Percentiles rank a stretch among this genome's conserved stretches.
These are phyloP conservation scores for Naganishia onofrii DNA, from an alignment of 768 basidiomycete species.

Conservation along the genomic window DNA sequence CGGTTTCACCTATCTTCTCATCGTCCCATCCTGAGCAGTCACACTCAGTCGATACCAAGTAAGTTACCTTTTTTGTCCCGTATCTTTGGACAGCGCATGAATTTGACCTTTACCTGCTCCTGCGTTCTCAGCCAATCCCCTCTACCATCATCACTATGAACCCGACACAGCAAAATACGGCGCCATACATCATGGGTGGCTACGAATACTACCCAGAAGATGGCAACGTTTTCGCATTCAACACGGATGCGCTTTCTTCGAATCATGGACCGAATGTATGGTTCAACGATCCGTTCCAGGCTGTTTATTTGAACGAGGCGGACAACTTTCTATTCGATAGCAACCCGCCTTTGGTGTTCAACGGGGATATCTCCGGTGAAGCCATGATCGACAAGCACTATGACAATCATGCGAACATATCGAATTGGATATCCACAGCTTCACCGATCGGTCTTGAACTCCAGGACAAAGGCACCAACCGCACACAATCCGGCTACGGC, in stretches of 20 bases:
- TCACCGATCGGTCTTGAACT: background rate
- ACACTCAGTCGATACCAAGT: conserved; percentile 8
- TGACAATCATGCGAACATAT: conserved; percentile 5
- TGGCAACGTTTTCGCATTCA: conserved; percentile 12
- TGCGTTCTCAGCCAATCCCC: background rate
- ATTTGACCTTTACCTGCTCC: background rate
- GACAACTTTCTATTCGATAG: conserved; percentile 13
- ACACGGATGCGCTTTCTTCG: background rate
- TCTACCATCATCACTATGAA: background rate
- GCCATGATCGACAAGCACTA: conserved; percentile 7
- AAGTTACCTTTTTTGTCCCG: background rate
- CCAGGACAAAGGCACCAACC: background rate
- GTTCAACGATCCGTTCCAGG: conserved; percentile 3
- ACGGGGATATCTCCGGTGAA: background rate
- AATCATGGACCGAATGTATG: background rate
- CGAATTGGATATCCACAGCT: conserved; percentile 14
- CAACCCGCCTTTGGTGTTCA: background rate
- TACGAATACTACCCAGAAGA: conserved; percentile 19
- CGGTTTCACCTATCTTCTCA: background rate
- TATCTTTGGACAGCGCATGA: background rate
- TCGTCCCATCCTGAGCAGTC: conserved; percentile 8
- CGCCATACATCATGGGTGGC: conserved; percentile 20
- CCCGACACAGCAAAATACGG: background rate
- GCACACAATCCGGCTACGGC: background rate
- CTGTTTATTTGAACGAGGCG: background rate